Base-by-base conservation (phyloP, 169 alveolate genomes). In the Theileria annulata region DNA sequence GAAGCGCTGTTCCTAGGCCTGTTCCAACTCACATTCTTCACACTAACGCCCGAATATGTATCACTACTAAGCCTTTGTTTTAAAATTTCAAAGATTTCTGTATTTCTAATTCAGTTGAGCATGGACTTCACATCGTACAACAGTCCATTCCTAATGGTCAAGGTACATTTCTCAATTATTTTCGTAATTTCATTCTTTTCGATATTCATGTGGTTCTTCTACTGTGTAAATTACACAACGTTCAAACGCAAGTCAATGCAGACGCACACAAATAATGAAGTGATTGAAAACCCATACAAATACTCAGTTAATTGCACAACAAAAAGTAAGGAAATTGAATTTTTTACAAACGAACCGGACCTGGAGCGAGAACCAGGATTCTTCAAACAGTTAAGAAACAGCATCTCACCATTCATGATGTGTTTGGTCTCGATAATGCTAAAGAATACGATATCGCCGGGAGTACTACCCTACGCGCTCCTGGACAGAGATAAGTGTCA, bases 21-120 rank as follows among this genome's bases (percentile, higher is more conserved):
- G 56, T 80, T 80, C 62, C 72, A 73, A 62, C 47, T 30, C 51
- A 37, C 80, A 3, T 80, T 80, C 68, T 80, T 63, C 71, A 69
- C 87, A 0, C 37, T 80, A 6, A 75, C 78, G 0, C 78, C 82
- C 0, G 80, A 80, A 15, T 30, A 71, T 23, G 60, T 70, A 47
- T 69, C 75, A 27, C 17, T 37, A 35, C 8, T 80, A 37, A 60
- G 73, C 3, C 59, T 80, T 2, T 31, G 60, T 58, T n/a, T 70
- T 51, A 70, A 35, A 27, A 28, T 70, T 12, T 70, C 77, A 19
- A 48, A 54, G 51, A 21, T 73, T 4, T 6, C 64, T 17, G 74
- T 81, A 6, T 74, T 66, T 77, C n/a, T 49, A 19, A 10, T 74
- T 12, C 88, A 81, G 88, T 33, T 73, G 23, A 15, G 74, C 23